Base-by-base conservation (phyloP, 2,329 filamentous ascomycete species). In the Colletotrichum eleusines region DNA sequence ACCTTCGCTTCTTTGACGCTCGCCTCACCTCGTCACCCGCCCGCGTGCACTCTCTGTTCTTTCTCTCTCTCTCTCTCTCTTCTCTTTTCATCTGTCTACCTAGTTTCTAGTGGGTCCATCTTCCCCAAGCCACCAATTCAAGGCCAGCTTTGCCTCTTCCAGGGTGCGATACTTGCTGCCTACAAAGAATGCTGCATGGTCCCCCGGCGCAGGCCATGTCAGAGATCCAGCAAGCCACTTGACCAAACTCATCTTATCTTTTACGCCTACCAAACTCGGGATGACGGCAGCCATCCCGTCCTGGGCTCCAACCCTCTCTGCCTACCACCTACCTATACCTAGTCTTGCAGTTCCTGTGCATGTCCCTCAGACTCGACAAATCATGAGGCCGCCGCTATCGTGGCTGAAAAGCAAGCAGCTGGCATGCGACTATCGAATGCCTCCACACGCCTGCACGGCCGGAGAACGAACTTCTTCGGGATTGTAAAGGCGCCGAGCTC, bases 201-300 rank as follows among this genome's bases (percentile, higher is more conserved):
- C 48, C 58, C 55, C 55, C 31, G 44, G 53, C n/a, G 35, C 14
- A 48, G 44, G 40, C 38, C 14, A 51, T 58, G 50, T 46, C 64
- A 40, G 55, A 58, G 63, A 50, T 68, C 53, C 68, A 71, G 64
- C 64, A 71, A 63, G 68, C 68, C 68, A 71, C 68, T 44, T 33
- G 38, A 44, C 51, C 57, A 38, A 48, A 58, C 28, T 62, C 68
- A 44, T 68, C 57, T 62, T 28, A 46, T 50, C 35, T 62, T 40
- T n/a, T 51, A 35, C 54, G 40, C 33, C 46, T 31, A 35, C 55
- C 48, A 23, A n/a, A n/a, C 54, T 40, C 40, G 26, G 51, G 20
- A 46, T 53, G 53, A 40, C 20, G 28, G 42, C 16, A 38, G 35
- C 23, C 23, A 38, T 51, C 44, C 51, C 64, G 48, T 40, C 60